Evolutionary conservation across 108 stramenopile genomes (phyloP), one percentile per base, ranked within the genome.

Genomic region (Aureococcus anophagefferens): DNA sequence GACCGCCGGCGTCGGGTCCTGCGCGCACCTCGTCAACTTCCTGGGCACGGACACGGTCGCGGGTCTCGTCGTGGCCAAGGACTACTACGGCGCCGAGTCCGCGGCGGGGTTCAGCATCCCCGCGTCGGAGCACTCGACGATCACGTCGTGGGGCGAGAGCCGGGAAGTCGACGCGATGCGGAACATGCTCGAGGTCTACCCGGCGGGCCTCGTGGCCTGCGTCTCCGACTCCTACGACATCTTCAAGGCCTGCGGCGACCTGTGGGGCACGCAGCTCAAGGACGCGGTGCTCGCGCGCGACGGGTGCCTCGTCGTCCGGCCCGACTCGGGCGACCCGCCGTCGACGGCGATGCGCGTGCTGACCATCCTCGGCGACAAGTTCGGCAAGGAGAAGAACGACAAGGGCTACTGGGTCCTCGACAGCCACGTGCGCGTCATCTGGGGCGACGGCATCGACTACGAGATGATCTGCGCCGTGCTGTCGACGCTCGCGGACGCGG

Each of bases 401-500:
- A 59, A 59, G 25, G 51, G 51, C 21, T 59, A 59, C 51, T 4
- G 1, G 21, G 51, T 59, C 21, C 51, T 59, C 7, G 51, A 59
- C 51, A 1, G 7, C 21, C 51, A 59, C 51, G 51, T 59, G 21
- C 51, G 51, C 14, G 17, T 59, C 21, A 59, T 59, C 25, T 59
- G 51, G 51, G 51, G 51, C 51, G 51, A 59, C 51, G 51, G 51
- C 21, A 59, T 59, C 51, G 51, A 59, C 51, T 59, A 59, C 51
- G 21, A 59, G 51, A 4, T 11, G 51, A 1, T 59, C 7, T 59
- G 51, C 51, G 13, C 14, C 21, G 13, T 59, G 21, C 13, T 3
- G 7, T 3, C 51, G 21, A 59, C 51, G 51, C 14, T 59, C 51
- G 13, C 4, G 25, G 51, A 3, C 51, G 3, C 1, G 21, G 51